A percentile compares a stretch with the other conserved stretches of the same genome.
Conservation (phyloP, 257 asterid genomes). For the Solanum stenotomum region DNA sequence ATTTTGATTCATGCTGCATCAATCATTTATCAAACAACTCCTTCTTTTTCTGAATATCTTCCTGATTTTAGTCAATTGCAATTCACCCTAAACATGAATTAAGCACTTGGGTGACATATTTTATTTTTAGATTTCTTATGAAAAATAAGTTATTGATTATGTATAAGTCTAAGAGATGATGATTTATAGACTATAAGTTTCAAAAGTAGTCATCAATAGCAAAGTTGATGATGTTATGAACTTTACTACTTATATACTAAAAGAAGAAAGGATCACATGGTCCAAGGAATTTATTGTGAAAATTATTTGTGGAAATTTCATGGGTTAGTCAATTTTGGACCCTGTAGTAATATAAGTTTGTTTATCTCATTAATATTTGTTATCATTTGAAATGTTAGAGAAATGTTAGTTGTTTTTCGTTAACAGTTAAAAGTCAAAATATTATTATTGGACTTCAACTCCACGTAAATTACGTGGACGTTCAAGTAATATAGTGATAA, state of each 20-base stretch:
- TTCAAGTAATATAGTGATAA: too few relatives aligned
- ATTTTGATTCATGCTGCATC: conserved; percentile 42
- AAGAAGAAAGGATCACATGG: not conserved
- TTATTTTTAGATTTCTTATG: not conserved
- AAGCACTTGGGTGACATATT: not conserved
- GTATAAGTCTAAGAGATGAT: not conserved
- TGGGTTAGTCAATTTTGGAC: not conserved
- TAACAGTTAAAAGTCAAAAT: too few relatives aligned
- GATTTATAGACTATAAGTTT: not conserved
- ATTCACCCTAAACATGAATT: not conserved
- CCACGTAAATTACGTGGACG: too few relatives aligned
- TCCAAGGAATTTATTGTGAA: not conserved
- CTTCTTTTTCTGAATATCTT: conserved; percentile 37
- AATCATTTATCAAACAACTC: conserved; percentile 30
- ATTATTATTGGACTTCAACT: not conserved
- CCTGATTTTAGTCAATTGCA: conserved; percentile 48
- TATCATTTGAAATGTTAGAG: not conserved
- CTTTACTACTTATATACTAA: not conserved
- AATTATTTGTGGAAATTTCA: not conserved
- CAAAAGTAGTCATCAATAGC: not conserved
- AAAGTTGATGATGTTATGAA: not conserved
- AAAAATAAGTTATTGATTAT: not conserved
- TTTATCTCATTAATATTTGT: too few relatives aligned
- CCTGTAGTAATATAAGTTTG: not conserved
- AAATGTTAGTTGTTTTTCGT: too few relatives aligned